Percentiles rank a stretch among this genome's conserved stretches.
Evolutionary conservation across 371 early-diverging fungal genomes (phyloP).

Genomic region (Syncephalastrum sp.): DNA sequence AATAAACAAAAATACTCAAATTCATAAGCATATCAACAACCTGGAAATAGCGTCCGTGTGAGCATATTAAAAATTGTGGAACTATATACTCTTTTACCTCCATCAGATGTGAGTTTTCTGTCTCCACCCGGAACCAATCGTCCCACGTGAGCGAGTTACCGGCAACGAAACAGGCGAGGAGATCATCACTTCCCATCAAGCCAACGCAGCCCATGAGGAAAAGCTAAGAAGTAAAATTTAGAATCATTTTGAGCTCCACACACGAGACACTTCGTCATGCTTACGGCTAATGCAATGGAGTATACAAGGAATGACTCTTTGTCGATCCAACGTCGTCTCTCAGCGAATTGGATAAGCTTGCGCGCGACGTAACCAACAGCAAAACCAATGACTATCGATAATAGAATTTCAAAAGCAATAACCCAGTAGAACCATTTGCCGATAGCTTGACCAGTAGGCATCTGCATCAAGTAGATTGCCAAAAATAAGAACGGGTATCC

Average conservation of each 20-base stretch:
- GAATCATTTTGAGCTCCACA: background rate
- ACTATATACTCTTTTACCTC: slow-evolving; percentile 41
- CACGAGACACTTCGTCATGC: slow-evolving; percentile 2
- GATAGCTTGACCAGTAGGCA: slow-evolving; percentile 60
- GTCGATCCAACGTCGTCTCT: slow-evolving; percentile 70
- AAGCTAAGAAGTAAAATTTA: slow-evolving; percentile 34
- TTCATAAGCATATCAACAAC: slow-evolving; percentile 85
- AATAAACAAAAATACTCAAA: slow-evolving; percentile 85
- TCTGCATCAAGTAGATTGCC: slow-evolving; percentile 67
- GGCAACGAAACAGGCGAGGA: slow-evolving; percentile 91
- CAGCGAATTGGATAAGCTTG: slow-evolving; percentile 53
- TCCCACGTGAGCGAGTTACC: slow-evolving; percentile 91
- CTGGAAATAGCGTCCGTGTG: slow-evolving; percentile 4
- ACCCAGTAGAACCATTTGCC: slow-evolving; percentile 72
- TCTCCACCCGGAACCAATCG: slow-evolving; percentile 84
- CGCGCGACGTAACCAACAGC: slow-evolving; percentile 75
- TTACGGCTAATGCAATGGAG: slow-evolving; percentile 80
- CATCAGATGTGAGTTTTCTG: slow-evolving; percentile 77
- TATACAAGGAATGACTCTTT: slow-evolving; percentile 90
- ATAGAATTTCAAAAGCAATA: slow-evolving; percentile 71
- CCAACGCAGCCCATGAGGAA: slow-evolving; percentile 78
- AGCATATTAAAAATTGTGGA: background rate
- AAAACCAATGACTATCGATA: slow-evolving; percentile 79
- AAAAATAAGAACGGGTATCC: slow-evolving; percentile 89
- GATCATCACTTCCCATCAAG: slow-evolving; percentile 80